Evolutionary conservation across 106 monocot species (phyloP).

Genomic region (Allium cepa): DNA sequence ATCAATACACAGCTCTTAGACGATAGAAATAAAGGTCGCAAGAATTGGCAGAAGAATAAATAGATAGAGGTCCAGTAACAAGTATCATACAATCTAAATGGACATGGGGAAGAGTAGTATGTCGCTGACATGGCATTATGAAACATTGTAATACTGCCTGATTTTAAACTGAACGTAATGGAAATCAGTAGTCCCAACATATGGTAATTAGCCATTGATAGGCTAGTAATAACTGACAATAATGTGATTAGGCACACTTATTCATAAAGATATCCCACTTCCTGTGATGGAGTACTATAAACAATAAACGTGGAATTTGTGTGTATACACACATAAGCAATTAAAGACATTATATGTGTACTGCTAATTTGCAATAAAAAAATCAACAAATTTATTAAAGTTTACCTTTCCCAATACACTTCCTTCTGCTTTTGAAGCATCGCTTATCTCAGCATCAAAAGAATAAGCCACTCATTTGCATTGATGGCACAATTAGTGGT

Average conservation of each 20-base stretch:
- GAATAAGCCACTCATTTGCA: conserved; percentile 60
- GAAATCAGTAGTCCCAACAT: no score
- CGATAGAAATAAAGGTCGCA: no score
- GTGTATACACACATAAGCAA: not conserved
- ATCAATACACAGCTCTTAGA: not conserved
- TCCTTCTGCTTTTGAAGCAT: conserved; percentile 49
- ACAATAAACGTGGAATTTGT: not conserved
- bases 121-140: not conserved
- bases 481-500: conserved; percentile 67
- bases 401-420: conserved; percentile 68
- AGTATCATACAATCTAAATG: not conserved
- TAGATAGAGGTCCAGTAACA: not conserved
- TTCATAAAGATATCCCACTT: not conserved
- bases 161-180: not conserved
- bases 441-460: conserved; percentile 58
- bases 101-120: not conserved
- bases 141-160: not conserved
- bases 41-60: not conserved
- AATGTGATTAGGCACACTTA: not conserved
- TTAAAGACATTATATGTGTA: not conserved
- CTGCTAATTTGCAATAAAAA: not conserved
- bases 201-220: not conserved
- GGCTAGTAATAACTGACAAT: not conserved
- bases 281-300: not conserved
- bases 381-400: not conserved